Conservation (phyloP, 2,329 filamentous ascomycete genomes). For the Juglanconis oblonga region DNA sequence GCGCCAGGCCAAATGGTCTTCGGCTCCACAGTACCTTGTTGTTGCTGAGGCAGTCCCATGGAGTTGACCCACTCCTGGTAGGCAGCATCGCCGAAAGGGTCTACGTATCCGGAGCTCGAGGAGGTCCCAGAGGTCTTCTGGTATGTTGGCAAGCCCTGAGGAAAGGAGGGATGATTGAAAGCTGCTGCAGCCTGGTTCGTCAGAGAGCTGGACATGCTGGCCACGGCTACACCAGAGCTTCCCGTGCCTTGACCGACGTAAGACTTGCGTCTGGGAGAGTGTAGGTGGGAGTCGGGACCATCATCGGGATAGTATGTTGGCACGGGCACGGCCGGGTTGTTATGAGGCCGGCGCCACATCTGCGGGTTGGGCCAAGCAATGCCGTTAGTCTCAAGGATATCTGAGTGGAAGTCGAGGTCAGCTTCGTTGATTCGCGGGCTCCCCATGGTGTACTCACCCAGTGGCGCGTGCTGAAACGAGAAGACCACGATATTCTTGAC, state of each 20-base stretch:
- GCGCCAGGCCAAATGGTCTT: conserved; percentile 18
- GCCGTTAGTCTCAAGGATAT: conserved; percentile 66
- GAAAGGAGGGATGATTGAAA: not conserved
- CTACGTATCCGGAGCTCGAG: conserved; percentile 23
- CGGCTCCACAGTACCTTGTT: conserved; percentile 6
- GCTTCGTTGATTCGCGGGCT: not conserved
- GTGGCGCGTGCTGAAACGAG: conserved; percentile 80
- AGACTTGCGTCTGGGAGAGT: conserved; percentile 53
- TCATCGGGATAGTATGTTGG: conserved; percentile 42
- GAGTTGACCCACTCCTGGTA: conserved; percentile 26
- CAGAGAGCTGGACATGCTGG: conserved; percentile 4
- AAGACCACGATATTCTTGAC: conserved; percentile 74
- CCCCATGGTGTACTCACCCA: conserved; percentile 49
- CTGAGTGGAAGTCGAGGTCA: conserved; percentile 37
- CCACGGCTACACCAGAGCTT: not conserved
- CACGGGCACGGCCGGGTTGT: conserved; percentile 38
- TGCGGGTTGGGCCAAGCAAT: conserved; percentile 77
- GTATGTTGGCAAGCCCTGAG: not conserved
- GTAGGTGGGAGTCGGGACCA: conserved; percentile 55
- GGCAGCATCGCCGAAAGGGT: conserved; percentile 25
- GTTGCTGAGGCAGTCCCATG: conserved; percentile 7
- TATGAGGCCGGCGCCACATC: conserved; percentile 60
- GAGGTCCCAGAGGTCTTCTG: conserved; percentile 8
- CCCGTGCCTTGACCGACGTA: conserved; percentile 15
- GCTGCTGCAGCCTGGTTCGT: not conserved